Conservation (phyloP, 768 basidiomycete species). For the Pleurotus platypus region DNA sequence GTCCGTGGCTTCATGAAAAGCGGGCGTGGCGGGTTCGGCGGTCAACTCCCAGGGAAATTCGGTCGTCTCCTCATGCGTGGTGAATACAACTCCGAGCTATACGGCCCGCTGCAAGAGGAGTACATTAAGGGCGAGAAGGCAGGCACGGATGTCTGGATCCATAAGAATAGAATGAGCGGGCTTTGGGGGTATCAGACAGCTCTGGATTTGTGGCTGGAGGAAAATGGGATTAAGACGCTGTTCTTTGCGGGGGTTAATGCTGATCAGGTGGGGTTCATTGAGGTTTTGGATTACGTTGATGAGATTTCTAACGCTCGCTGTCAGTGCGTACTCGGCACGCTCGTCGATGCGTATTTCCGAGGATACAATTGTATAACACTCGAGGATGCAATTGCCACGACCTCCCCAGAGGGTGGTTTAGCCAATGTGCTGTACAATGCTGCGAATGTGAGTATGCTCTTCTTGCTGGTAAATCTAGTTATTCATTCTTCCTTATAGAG, state of each 20-base stretch:
- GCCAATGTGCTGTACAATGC: conserved; percentile 59
- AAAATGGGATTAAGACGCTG: conserved; percentile 59
- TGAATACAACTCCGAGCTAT: conserved; percentile 54
- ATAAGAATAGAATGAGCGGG: conserved; percentile 72
- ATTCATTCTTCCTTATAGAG: background rate
- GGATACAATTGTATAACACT: conserved; percentile 64
- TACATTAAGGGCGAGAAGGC: conserved; percentile 46
- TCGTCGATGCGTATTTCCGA: conserved; percentile 59
- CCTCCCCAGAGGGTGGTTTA: conserved; percentile 52
- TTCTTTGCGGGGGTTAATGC: conserved; percentile 66
- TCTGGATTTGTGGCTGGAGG: conserved; percentile 58
- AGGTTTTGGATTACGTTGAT: too few species aligned
- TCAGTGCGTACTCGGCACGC: conserved; percentile 63
- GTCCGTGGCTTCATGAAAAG: conserved; percentile 50
- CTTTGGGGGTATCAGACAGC: conserved; percentile 64
- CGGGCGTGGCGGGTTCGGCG: conserved; percentile 49
- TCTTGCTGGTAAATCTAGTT: background rate
- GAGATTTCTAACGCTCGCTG: too few species aligned
- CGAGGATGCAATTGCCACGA: conserved; percentile 58
- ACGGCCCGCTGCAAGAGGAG: conserved; percentile 57
- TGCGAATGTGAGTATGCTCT: conserved; percentile 38
- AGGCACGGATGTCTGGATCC: conserved; percentile 69
- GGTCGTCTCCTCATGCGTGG: conserved; percentile 59
- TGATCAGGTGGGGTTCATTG: conserved; percentile 44
- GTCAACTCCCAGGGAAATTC: conserved; percentile 47